Percentiles rank a stretch among this genome's conserved stretches.
Evolutionary conservation across 768 basidiomycete genomes (phyloP).

Genomic region (Cystobasidium ongulense): DNA sequence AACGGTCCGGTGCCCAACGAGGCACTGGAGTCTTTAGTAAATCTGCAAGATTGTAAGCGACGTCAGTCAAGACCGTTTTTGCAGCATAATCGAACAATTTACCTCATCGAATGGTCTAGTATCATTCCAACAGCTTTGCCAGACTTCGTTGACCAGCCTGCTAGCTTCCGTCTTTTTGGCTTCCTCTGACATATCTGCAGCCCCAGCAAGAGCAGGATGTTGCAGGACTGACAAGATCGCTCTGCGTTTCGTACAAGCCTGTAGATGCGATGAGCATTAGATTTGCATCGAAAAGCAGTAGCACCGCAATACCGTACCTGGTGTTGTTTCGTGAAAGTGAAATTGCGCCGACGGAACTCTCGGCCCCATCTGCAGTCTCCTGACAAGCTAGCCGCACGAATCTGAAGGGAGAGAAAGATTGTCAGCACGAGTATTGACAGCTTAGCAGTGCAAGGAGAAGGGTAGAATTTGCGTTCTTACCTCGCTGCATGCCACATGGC

Average conservation of each 20-base stretch:
- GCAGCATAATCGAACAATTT: slow-evolving; percentile 1
- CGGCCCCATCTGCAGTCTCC: slow-evolving; percentile 84
- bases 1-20: too few relatives aligned
- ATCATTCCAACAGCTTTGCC: slow-evolving; percentile 91
- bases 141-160: slow-evolving; percentile 87
- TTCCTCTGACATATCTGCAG: not conserved
- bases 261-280: slow-evolving; percentile 12
- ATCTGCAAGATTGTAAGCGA: not conserved
- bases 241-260: slow-evolving; percentile 84
- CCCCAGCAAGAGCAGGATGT: slow-evolving; percentile 53
- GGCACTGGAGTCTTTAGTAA: too few relatives aligned
- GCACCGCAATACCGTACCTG: slow-evolving; percentile 54
- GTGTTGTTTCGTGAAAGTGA: slow-evolving; percentile 79
- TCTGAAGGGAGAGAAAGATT: slow-evolving; percentile 52
- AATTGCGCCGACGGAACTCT: slow-evolving; percentile 68
- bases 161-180: slow-evolving; percentile 62
- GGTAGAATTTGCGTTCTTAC: slow-evolving; percentile 52
- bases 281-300: not conserved
- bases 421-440: not conserved
- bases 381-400: slow-evolving; percentile 85
- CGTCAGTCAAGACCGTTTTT: not conserved
- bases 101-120: slow-evolving; percentile 97
- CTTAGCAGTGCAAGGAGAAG: not conserved
- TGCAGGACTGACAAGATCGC: slow-evolving; percentile 70
- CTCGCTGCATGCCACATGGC: slow-evolving; percentile 96